Evolutionary conservation across 441 rosid species (phyloP).

Genomic region (Melastoma candidum): DNA sequence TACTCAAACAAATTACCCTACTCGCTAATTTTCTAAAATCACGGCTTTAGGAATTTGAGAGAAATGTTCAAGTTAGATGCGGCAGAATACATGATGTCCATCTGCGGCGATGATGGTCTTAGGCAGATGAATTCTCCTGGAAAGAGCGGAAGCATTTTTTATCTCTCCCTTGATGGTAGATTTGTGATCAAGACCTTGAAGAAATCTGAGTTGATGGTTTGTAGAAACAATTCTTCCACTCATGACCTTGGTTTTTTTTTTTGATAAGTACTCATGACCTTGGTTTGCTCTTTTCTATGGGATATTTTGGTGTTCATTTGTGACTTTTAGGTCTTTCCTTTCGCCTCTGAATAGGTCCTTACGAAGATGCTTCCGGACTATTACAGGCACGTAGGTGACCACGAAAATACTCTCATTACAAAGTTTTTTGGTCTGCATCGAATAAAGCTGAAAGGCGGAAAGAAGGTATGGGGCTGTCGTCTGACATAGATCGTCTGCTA

Average conservation of each 20-base stretch:
- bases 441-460: conserved; percentile 63
- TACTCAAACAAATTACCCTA: background rate
- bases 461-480: conserved; percentile 43
- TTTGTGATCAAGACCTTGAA: conserved; percentile 91
- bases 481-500: conserved; percentile 2
- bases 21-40: conserved; percentile 3
- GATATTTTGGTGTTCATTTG: background rate
- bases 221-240: conserved; percentile 9
- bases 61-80: conserved; percentile 98
- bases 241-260: too few species aligned
- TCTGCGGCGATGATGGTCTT: conserved; percentile 94
- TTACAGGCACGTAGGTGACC: conserved; percentile 53
- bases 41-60: conserved; percentile 66
- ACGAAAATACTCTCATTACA: conserved; percentile 92
- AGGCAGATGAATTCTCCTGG: conserved; percentile 83
- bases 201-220: conserved; percentile 77
- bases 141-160: conserved; percentile 96
- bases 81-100: conserved; percentile 99
- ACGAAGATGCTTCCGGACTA: conserved; percentile 82
- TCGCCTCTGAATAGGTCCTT: conserved; percentile 44
- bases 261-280: too few species aligned
- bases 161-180: conserved; percentile 84
- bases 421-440: conserved; percentile 89
- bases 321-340: background rate
- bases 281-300: background rate